These are phyloP conservation scores for Epichloe elymi DNA, from an alignment of 2,329 filamentous ascomycete genomes.

Conservation along the genomic window DNA sequence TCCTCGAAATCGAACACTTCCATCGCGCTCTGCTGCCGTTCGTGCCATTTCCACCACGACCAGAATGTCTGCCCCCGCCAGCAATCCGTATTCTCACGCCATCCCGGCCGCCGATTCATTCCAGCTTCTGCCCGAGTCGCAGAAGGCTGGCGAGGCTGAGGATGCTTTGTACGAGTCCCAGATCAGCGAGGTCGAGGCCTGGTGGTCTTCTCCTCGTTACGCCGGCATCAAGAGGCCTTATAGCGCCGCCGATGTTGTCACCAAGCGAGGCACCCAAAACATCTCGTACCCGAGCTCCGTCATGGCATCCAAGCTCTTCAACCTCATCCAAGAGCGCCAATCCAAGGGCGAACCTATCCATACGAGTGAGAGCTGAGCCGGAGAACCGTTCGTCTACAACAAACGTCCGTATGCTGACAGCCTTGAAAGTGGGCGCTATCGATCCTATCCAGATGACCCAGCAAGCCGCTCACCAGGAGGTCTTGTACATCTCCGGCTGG, in stretches of 20 bases:
- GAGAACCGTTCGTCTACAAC: not conserved
- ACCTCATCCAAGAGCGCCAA: constrained; percentile 66
- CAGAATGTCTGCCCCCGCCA: constrained; percentile 15
- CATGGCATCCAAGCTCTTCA: constrained; percentile 91
- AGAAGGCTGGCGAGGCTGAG: constrained; percentile 69
- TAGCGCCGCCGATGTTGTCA: constrained; percentile 78
- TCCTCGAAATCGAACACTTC: constrained; percentile 6
- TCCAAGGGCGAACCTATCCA: constrained; percentile 79
- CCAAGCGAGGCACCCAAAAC: constrained; percentile 77
- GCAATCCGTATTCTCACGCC: constrained; percentile 17
- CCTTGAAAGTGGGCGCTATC: constrained; percentile 70
- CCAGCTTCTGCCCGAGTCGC: constrained; percentile 65
- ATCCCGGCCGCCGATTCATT: constrained; percentile 56
- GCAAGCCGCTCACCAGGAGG: constrained; percentile 89
- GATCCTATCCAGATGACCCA: constrained; percentile 99
- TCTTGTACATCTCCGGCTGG: constrained; percentile 94
- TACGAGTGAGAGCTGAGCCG: constrained; percentile 50
- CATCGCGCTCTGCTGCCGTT: constrained; percentile 10
- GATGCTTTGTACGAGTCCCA: constrained; percentile 77
- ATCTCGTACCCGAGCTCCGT: constrained; percentile 84
- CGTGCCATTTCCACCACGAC: constrained; percentile 20
- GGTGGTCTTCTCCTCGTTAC: constrained; percentile 81
- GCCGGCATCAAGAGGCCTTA: constrained; percentile 87
- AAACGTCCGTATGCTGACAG: not conserved
- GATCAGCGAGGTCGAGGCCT: constrained; percentile 70